These are phyloP conservation scores for Noccaea bulbosa DNA, from an alignment of 345 rosid genomes.

Conservation along the genomic window DNA sequence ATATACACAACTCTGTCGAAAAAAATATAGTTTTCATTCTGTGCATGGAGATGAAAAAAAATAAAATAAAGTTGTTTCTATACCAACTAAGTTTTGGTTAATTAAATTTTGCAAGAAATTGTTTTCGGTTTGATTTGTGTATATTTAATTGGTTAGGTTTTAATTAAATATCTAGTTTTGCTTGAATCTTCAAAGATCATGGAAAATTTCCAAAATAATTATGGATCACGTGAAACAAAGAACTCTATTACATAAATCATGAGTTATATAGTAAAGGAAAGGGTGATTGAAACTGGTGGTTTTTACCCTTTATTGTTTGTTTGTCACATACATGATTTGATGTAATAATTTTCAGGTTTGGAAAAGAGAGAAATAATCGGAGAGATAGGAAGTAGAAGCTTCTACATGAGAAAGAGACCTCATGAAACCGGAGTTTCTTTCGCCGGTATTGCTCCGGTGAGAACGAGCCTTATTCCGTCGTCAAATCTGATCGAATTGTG, in stretches of 20 bases:
- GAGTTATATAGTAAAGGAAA: slow-evolving; percentile 5
- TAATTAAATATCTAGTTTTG: slow-evolving; percentile 21
- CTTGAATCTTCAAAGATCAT: not conserved
- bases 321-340: not conserved
- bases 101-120: not conserved
- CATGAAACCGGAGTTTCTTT: slow-evolving; percentile 19
- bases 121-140: not conserved
- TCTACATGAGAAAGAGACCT: slow-evolving; percentile 65
- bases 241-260: slow-evolving; percentile 4
- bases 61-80: no score
- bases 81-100: not conserved
- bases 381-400: slow-evolving; percentile 73
- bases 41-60: not conserved
- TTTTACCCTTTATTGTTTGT: not conserved
- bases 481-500: slow-evolving; percentile 47
- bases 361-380: slow-evolving; percentile 64
- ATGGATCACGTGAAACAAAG: slow-evolving; percentile 8
- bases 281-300: not conserved
- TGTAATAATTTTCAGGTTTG: slow-evolving; percentile 53
- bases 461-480: slow-evolving; percentile 35
- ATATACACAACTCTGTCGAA: not conserved
- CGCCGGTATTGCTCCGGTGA: slow-evolving; percentile 26
- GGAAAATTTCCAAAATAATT: not conserved
- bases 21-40: not conserved
- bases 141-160: not conserved